Conservation (phyloP, 139 green algal species). For the Bryopsis sp. region DNA sequence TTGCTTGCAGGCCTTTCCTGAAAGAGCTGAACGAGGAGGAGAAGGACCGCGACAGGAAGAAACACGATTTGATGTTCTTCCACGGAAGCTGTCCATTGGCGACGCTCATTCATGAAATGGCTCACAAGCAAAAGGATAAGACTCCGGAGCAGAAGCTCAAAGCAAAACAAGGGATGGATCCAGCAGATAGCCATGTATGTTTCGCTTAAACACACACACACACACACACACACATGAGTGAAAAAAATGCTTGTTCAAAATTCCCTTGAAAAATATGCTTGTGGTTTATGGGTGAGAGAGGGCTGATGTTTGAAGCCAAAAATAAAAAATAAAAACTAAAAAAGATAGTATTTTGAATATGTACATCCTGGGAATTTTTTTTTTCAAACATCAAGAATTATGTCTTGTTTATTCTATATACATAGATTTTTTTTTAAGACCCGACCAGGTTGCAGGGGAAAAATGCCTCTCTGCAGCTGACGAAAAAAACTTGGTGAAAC, state of each 20-base stretch:
- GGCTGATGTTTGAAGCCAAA: no score
- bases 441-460: background rate
- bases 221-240: background rate
- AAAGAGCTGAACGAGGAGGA: constrained; percentile 60
- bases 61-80: constrained; percentile 71
- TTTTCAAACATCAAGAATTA: background rate
- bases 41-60: constrained; percentile 49
- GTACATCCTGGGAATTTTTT: no score
- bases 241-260: background rate
- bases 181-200: background rate
- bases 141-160: constrained; percentile 20
- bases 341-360: no score
- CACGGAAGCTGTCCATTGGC: constrained; percentile 60
- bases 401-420: background rate
- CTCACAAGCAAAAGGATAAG: constrained; percentile 29
- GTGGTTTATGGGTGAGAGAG: background rate
- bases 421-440: background rate
- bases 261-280: background rate
- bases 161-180: constrained; percentile 5
- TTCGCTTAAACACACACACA: background rate
- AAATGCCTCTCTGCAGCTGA: background rate
- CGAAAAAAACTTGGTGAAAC: constrained; percentile 7
- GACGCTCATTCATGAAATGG: constrained; percentile 55
- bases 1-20: constrained; percentile 24
- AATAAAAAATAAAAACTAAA: no score